Conservation (phyloP, 345 rosid genomes). For the Reutealis trisperma region DNA sequence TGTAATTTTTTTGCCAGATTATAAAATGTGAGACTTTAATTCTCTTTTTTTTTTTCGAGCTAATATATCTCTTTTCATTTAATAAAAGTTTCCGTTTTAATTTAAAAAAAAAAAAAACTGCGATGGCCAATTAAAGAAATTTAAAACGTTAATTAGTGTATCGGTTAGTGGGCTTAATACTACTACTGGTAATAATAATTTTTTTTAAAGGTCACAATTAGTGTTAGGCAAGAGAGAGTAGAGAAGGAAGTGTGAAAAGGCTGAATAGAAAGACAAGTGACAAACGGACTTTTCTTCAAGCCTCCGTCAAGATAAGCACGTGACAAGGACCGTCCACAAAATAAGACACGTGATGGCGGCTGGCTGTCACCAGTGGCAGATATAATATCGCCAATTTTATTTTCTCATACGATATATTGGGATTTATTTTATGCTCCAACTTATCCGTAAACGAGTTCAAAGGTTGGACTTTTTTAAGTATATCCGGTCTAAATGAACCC, state of each 20-base stretch:
- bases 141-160: no score
- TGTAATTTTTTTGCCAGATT: no score
- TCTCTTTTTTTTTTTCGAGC: no score
- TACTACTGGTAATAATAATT: no score
- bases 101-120: no score
- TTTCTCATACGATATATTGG: background rate
- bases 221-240: no score
- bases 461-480: background rate
- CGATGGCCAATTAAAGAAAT: no score
- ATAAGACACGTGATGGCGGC: conserved; percentile 51
- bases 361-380: conserved; percentile 23
- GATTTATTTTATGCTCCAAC: conserved; percentile 21
- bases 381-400: background rate
- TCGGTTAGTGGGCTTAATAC: no score
- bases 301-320: conserved; percentile 32
- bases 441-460: conserved; percentile 33
- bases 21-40: no score
- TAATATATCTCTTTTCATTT: no score
- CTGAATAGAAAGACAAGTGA: background rate
- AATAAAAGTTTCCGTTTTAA: no score
- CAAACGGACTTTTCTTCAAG: conserved; percentile 14
- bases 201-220: no score
- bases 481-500: background rate
- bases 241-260: background rate
- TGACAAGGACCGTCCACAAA: conserved; percentile 20